Evolutionary conservation across 352 stramenopile genomes (phyloP), one percentile per base, ranked within the genome.

Genomic region (Elongisporangium anandrum): DNA sequence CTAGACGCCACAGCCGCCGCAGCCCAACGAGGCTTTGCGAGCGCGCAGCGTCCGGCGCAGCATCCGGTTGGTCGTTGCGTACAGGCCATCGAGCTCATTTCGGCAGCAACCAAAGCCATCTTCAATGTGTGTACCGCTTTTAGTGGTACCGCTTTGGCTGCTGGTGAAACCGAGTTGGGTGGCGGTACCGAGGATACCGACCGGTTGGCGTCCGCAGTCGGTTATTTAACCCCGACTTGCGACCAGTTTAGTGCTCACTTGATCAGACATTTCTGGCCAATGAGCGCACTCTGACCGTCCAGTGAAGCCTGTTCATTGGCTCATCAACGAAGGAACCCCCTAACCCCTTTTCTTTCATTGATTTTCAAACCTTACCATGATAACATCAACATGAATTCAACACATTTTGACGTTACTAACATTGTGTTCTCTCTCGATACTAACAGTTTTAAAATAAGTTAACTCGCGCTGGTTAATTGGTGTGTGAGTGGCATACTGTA

Each of bases 1-100:
- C 26, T 26, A 48, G 47, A 54, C 54, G 56, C 47, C 26, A 20
- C 45, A 54, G 45, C 55, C 41, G 22, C 23, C 52, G 23, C 47
- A 47, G 23, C 19, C n/a, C 45, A 19, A 12, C 56, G 56, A 48
- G n/a, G 52, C 41, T 49, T 50, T 39, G 24, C 56, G 24, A 55
- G 34, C 34, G 34, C 10, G 34, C 34, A 45, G 34, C 34, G 34
- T 45, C 34, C 34, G 34, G 34, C 34, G 34, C 34, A 45, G 34
- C 34, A 45, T 45, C 34, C 34, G 34, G 34, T 45, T 12, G 34
- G 34, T 45, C 34, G 34, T 45, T 45, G 34, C 34, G 34, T 45
- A 45, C 34, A 45, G 34, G 34, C 34, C 34, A 45, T 45, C 34
- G 12, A 45, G 34, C 34, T 45, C 34, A 45, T 17, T 17, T 17